Evolutionary conservation across 805 yeast species (phyloP), one percentile per base, ranked within the genome.

Genomic region (Metschnikowia picachoensis): DNA sequence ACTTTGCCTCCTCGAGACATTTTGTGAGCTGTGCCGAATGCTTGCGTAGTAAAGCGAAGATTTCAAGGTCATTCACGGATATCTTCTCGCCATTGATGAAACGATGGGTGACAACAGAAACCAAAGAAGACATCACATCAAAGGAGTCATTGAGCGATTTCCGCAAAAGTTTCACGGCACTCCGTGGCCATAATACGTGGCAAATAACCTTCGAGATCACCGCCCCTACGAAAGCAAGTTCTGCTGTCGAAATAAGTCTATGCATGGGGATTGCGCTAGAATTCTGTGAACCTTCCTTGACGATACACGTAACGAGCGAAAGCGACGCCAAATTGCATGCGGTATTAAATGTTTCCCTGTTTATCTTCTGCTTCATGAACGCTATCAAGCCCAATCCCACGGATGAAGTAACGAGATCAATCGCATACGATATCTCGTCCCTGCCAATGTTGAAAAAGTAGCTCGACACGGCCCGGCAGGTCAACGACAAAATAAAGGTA

Each of bases 291-390:
- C 89, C 91, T 56, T 87, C 95, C 58, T 84, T 83, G 13, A 86
- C 79, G 46, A 87, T 74, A 48, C 87, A 82, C 0, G 89, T 77
- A 3, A 87, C 81, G 20, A 87, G 66, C 3, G 85, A 76, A 42
- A 87, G 85, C 8, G 87, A 80, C 1, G 91, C 87, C 39, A 87
- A 66, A 0, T 90, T 81, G 56, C 94, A 85, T 0, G 95, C 92
- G 11, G 92, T 86, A 55, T 85, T 85, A 64, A 87, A 87, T 0
- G 86, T 83, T 15, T 78, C 83, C 57, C 77, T 79, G 55, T 77
- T 75, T 43, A 87, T 78, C 48, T 76, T 72, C 56, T 83, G 88
- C 52, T 88, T 87, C 70, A 79, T 72, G 56, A 74, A 83, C 1
- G 94, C 85, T 28, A 88, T 76, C 13, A 76, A 51, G 0, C 94